phyloP scores from a whole-genome alignment of 345 rosid genomes.

The Acer yangbiense region DNA sequence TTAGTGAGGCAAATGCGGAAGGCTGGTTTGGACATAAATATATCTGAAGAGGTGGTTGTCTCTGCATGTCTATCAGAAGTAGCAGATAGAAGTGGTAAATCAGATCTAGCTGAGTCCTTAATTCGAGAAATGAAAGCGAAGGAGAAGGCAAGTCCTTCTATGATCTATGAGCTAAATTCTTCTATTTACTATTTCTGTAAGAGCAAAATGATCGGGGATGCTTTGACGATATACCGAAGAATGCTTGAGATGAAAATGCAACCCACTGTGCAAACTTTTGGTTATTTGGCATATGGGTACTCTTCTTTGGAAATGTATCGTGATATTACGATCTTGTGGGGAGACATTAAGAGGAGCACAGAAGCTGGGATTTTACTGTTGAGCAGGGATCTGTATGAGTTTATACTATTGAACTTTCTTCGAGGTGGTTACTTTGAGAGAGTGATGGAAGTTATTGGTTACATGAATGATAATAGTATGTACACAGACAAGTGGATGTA shows the following conservation, averaged over 20 bases:
- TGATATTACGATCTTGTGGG: constrained; percentile 76
- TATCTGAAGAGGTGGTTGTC: constrained; percentile 30
- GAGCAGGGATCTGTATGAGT: constrained; percentile 68
- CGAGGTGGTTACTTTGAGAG: constrained; percentile 94
- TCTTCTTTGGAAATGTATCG: constrained; percentile 68
- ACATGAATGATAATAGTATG: constrained; percentile 52
- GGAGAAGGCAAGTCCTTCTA: constrained; percentile 35
- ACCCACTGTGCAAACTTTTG: constrained; percentile 62
- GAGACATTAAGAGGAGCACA: constrained; percentile 72
- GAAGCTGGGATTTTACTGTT: constrained; percentile 34
- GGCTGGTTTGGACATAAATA: constrained; percentile 42
- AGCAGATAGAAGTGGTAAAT: constrained; percentile 32
- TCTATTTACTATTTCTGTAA: constrained; percentile 81
- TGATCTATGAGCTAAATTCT: constrained; percentile 60
- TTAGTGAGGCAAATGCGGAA: constrained; percentile 56
- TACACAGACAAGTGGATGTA: constrained; percentile 59
- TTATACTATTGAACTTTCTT: constrained; percentile 64
- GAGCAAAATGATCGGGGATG: constrained; percentile 83
- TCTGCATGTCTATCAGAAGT: constrained; percentile 28
- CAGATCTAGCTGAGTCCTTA: constrained; percentile 46
- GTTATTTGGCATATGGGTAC: constrained; percentile 51
- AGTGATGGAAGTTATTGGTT: constrained; percentile 68
- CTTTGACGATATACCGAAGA: constrained; percentile 52
- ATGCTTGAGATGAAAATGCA: constrained; percentile 53
- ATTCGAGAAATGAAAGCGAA: constrained; percentile 42